phyloP scores from a whole-genome alignment of 768 basidiomycete species.

The Mycena alexandri region DNA sequence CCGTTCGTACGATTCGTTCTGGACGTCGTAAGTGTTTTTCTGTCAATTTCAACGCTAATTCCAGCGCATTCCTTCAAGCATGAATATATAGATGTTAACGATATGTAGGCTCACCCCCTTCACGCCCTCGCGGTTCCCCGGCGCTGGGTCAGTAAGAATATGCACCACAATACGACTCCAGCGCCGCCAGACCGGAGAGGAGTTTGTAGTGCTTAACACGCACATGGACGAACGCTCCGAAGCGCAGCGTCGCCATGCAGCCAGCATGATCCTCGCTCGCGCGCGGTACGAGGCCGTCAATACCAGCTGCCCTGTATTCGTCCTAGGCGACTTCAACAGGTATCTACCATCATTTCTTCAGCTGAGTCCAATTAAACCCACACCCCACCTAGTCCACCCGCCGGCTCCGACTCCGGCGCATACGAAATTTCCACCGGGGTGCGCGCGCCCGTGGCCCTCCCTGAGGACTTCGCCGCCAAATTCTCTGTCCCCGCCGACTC shows the following conservation, averaged over 20 bases:
- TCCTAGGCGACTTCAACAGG: constrained; percentile 70
- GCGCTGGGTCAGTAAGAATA: constrained; percentile 63
- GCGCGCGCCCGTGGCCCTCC: constrained; percentile 54
- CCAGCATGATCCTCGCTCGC: constrained; percentile 63
- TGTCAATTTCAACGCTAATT: no score
- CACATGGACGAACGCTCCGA: constrained; percentile 70
- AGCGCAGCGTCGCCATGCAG: constrained; percentile 61
- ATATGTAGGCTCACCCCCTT: constrained; percentile 58
- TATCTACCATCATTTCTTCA: constrained; percentile 15
- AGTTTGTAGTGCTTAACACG: constrained; percentile 62
- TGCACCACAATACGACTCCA: constrained; percentile 57
- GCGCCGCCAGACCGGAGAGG: constrained; percentile 34
- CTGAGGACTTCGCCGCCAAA: constrained; percentile 56
- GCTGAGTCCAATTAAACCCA: no score
- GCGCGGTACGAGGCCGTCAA: constrained; percentile 62
- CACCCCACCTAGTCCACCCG: no score
- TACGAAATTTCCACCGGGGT: constrained; percentile 64
- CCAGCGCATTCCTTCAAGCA: no score
- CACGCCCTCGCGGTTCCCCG: constrained; percentile 62
- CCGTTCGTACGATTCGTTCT: constrained; percentile 62
- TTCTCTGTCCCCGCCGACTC: constrained; percentile 50
- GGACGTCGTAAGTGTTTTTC: constrained; percentile 60
- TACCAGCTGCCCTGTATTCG: constrained; percentile 56
- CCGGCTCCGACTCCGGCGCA: constrained; percentile 60
- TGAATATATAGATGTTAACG: background rate